Base-by-base conservation (phyloP, 1,284 basidiomycete species). In the Lignosus rhinocerotis region DNA sequence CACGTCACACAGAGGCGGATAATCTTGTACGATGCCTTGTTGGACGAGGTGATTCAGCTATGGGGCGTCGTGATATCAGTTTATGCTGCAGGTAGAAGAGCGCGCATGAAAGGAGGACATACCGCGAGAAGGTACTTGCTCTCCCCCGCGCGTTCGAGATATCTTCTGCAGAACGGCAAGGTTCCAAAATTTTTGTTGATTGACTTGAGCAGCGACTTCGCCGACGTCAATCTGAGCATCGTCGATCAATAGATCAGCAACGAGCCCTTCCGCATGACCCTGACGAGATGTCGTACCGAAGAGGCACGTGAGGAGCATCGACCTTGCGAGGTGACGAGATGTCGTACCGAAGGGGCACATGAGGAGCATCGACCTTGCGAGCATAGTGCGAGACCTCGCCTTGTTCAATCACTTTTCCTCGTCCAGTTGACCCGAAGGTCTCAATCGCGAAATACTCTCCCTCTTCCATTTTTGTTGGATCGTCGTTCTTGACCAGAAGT, bases 381-480 rank as follows among this genome's bases (percentile, higher is more conserved):
- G 93, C 94, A 70, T 98, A 99, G 75, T 99, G 97, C 33, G 94
- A 97, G 69, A 90, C 92, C 44, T 96, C 96, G 21, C 96, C 97
- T 84, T 94, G 69, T 69, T 99, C 96, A 12, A 93, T 81, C n/a
- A 98, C 94, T 46, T 88, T 83, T 3, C 96, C 97, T 43, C 91
- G 82, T n/a, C 97, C 97, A 0, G 96, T 99, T 25, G 92, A 93
- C 21, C 97, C 97, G 75, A 99, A 99, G 0, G 97, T 99, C 76
- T 99, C 97, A 63, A 99, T 98, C 14, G 97, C 97, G 73, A 95
- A 99, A 74, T 98, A 97, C 72, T 99, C 97, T 38, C 95, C 96
- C 75, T 99, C 97, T 73, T 99, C 97, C 97, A 99, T 99, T 78
- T 94, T 97, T 19, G 92, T 94, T 68, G 87, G 84, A 73, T 96